Conservation (phyloP, 768 basidiomycete genomes). For the Leccinum uliginosum region DNA sequence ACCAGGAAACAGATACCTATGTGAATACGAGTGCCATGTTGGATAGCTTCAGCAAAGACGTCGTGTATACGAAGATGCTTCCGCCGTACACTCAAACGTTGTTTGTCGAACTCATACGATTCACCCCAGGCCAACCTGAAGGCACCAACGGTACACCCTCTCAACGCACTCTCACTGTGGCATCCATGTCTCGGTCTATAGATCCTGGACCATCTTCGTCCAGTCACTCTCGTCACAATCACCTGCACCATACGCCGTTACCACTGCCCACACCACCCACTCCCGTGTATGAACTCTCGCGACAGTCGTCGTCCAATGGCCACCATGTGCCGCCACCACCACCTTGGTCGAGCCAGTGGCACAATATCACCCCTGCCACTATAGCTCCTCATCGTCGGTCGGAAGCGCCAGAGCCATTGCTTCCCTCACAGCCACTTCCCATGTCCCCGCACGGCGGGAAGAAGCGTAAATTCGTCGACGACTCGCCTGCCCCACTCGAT, state of each 20-base stretch:
- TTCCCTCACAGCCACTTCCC: conserved; percentile 9
- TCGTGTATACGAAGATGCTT: conserved; percentile 64
- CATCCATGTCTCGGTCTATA: conserved; percentile 18
- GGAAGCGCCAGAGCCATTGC: conserved; percentile 23
- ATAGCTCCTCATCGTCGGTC: conserved; percentile 17
- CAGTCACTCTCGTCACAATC: conserved; percentile 26
- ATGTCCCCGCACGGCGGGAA: conserved; percentile 30
- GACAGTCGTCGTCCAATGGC: conserved; percentile 29
- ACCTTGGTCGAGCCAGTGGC: conserved; percentile 33
- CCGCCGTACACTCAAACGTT: conserved; percentile 62
- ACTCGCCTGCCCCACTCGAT: conserved; percentile 28
- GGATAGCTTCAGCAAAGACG: conserved; percentile 65
- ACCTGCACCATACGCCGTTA: conserved; percentile 28
- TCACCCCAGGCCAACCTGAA: conserved; percentile 32
- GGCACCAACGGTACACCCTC: conserved; percentile 13
- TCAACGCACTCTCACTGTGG: conserved; percentile 13
- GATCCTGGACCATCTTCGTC: conserved; percentile 31
- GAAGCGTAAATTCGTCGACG: conserved; percentile 33
- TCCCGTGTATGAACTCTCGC: conserved; percentile 30
- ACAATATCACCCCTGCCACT: conserved; percentile 16
- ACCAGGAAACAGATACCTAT: conserved; percentile 52
- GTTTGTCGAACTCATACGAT: conserved; percentile 67
- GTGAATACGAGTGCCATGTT: conserved; percentile 73
- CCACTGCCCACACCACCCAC: conserved; percentile 32
- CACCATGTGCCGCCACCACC: conserved; percentile 34